These are phyloP conservation scores for Cryphonectria naterciae DNA, from an alignment of 2,329 filamentous ascomycete species.

Conservation along the genomic window DNA sequence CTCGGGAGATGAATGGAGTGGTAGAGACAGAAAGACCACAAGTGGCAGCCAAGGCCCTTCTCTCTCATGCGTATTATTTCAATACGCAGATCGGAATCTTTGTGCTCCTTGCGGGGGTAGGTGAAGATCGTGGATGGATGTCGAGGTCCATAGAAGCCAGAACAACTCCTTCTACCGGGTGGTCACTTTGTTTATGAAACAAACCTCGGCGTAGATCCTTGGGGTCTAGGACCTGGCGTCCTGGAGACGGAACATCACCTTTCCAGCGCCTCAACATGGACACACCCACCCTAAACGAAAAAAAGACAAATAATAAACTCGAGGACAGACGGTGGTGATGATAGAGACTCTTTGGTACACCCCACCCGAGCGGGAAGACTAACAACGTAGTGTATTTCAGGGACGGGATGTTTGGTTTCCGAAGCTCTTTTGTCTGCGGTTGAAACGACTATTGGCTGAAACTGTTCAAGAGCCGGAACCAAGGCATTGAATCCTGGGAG, in stretches of 20 bases:
- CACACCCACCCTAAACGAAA: not conserved
- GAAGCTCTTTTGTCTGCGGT: not conserved
- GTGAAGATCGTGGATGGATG: not conserved
- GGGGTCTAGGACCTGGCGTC: too few species aligned
- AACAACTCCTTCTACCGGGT: not conserved
- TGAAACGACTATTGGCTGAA: constrained; percentile 15
- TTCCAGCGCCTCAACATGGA: not conserved
- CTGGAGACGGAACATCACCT: not conserved
- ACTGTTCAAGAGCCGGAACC: not conserved
- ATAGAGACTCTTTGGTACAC: not conserved
- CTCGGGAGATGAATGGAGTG: not conserved
- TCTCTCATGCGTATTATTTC: not conserved
- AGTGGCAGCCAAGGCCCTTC: not conserved
- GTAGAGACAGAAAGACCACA: not conserved
- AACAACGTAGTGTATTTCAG: constrained; percentile 2
- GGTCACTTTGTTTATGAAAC: constrained; percentile 14
- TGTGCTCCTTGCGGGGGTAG: not conserved
- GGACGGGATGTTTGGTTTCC: constrained; percentile 18
- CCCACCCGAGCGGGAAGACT: not conserved
- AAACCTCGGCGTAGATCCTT: not conserved
- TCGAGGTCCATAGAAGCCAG: not conserved
- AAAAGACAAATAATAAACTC: not conserved
- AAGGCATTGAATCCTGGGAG: not conserved
- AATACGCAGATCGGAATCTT: not conserved
- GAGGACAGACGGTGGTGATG: not conserved